Evolutionary conservation across 352 stramenopile species (phyloP).

Genomic region (Phytophthora hibernalis): DNA sequence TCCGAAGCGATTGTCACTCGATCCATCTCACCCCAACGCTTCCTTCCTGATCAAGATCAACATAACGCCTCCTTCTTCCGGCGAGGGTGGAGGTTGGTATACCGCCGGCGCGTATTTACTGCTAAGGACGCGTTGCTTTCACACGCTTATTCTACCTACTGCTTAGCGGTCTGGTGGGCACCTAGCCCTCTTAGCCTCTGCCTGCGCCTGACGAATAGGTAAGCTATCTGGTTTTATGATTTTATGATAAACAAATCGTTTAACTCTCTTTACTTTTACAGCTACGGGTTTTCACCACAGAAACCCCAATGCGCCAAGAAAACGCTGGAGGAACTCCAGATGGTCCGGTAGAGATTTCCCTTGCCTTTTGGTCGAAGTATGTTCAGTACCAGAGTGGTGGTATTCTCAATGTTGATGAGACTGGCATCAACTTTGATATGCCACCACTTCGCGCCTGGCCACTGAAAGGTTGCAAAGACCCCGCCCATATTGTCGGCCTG

Average conservation of each 20-base stretch:
- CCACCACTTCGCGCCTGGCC: too few species aligned
- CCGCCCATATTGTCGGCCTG: not conserved
- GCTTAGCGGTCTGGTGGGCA: not conserved
- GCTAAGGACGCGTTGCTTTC: not conserved
- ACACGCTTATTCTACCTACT: not conserved
- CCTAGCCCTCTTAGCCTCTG: too few species aligned
- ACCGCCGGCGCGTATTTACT: not conserved
- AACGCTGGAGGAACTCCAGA: not conserved
- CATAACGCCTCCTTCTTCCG: too few species aligned
- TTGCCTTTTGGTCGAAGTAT: not conserved
- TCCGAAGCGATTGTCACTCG: too few species aligned
- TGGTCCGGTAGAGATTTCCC: slow-evolving; percentile 1
- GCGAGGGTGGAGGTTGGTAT: not conserved
- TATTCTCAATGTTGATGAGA: too few species aligned
- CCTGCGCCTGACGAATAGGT: too few species aligned
- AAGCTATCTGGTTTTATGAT: too few species aligned
- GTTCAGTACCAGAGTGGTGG: too few species aligned
- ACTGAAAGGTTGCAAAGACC: not conserved
- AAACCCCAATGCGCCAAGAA: slow-evolving; percentile 1
- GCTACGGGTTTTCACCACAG: not conserved
- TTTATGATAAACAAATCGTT: too few species aligned
- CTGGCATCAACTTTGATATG: too few species aligned
- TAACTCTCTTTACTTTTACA: too few species aligned
- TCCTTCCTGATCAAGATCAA: too few species aligned
- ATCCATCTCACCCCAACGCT: not conserved